phyloP scores from a whole-genome alignment of 2,329 filamentous ascomycete species.

The Fusarium brevicatenulatum region DNA sequence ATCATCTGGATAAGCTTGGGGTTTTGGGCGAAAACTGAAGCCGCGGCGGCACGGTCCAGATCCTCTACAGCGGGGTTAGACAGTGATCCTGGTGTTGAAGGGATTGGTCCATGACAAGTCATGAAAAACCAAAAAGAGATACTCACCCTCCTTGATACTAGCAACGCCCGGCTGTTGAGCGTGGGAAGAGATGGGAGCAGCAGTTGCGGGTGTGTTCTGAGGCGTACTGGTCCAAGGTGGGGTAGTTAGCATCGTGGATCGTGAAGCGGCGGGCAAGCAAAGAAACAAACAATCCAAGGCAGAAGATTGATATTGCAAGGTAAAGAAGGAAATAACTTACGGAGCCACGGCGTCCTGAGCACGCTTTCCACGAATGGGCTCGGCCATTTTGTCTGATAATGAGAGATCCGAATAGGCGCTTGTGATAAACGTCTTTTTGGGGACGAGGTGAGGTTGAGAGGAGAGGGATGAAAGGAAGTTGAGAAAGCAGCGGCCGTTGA shows the following conservation, averaged over 20 bases:
- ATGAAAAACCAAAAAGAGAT: slow-evolving; percentile 2
- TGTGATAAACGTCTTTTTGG: slow-evolving; percentile 45
- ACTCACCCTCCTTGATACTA: slow-evolving; percentile 96
- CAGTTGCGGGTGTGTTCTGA: slow-evolving; percentile 95
- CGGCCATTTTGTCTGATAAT: slow-evolving; percentile 62
- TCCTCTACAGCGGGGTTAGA: slow-evolving; percentile 72
- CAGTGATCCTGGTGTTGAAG: not conserved
- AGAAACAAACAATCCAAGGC: slow-evolving; percentile 28
- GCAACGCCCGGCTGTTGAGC: slow-evolving; percentile 93
- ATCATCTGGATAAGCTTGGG: slow-evolving; percentile 96
- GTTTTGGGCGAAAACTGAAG: slow-evolving; percentile 95
- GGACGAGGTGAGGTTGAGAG: slow-evolving; percentile 45
- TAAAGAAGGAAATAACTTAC: slow-evolving; percentile 56
- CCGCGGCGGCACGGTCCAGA: slow-evolving; percentile 85
- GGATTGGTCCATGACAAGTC: slow-evolving; percentile 12
- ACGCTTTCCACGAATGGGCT: slow-evolving; percentile 72
- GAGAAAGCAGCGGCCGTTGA: slow-evolving; percentile 49
- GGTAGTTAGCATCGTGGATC: slow-evolving; percentile 51
- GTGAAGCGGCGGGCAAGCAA: slow-evolving; percentile 36
- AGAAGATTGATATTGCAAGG: slow-evolving; percentile 18
- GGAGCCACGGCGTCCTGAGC: slow-evolving; percentile 66
- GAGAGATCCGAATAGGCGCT: slow-evolving; percentile 41
- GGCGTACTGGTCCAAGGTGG: slow-evolving; percentile 79
- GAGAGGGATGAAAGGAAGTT: slow-evolving; percentile 50
- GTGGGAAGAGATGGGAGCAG: slow-evolving; percentile 96